Conservation (phyloP, 2,329 filamentous ascomycete species). For the Aspergillus sclerotialis region DNA sequence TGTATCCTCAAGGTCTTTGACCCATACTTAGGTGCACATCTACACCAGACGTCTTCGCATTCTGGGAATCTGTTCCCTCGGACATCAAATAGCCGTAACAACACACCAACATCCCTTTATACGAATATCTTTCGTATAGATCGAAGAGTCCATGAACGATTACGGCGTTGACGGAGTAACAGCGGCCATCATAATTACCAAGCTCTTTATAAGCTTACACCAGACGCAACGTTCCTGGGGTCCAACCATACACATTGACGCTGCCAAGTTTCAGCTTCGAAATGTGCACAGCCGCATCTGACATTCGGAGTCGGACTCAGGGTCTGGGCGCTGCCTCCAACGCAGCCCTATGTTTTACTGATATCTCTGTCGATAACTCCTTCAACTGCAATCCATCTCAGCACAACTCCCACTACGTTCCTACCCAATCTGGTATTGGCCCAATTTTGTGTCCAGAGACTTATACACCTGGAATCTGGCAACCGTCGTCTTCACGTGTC, state of each 20-base stretch:
- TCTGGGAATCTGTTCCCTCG: background rate
- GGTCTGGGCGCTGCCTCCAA: background rate
- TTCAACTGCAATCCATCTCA: background rate
- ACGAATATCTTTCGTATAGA: too few species aligned
- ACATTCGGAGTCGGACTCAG: conserved; percentile 5
- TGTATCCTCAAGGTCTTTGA: background rate
- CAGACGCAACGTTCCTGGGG: background rate
- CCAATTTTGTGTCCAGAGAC: background rate
- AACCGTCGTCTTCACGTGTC: background rate
- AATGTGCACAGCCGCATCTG: conserved; percentile 15
- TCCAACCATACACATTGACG: background rate
- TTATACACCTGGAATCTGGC: background rate
- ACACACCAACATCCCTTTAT: too few species aligned
- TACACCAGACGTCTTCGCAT: background rate
- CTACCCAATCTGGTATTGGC: background rate
- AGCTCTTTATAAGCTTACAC: background rate
- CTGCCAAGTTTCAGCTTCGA: background rate
- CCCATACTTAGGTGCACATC: background rate
- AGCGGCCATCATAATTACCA: background rate
- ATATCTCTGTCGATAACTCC: background rate
- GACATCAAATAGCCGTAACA: background rate
- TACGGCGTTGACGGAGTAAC: too few species aligned
- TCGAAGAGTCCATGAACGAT: too few species aligned
- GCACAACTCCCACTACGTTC: background rate
- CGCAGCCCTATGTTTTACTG: background rate